Evolutionary conservation across 768 basidiomycete genomes (phyloP).

Genomic region (Pisolithus tinctorius): DNA sequence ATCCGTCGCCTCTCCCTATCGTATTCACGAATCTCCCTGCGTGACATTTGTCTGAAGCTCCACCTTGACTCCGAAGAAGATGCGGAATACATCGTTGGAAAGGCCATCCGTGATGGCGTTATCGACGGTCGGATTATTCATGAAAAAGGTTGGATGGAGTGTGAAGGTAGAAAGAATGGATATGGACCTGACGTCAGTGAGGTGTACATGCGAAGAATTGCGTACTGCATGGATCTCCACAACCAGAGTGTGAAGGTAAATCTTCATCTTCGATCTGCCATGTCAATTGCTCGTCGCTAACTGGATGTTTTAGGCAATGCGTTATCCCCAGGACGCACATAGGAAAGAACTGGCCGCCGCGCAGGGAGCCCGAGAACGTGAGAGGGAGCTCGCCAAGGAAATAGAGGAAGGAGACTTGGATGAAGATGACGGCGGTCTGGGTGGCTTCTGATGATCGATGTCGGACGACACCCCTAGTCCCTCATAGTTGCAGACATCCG

Average conservation of each 20-base stretch:
- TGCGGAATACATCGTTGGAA: constrained; percentile 96
- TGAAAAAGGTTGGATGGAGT: constrained; percentile 95
- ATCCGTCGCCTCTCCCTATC: constrained; percentile 90
- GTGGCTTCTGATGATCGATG: constrained; percentile 18
- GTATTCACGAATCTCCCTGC: constrained; percentile 91
- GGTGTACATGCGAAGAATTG: constrained; percentile 79
- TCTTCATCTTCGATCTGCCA: constrained; percentile 7
- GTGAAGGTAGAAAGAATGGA: constrained; percentile 69
- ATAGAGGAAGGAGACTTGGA: constrained; percentile 85
- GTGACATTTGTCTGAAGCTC: constrained; percentile 91
- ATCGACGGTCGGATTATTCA: constrained; percentile 91
- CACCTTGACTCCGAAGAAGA: constrained; percentile 95
- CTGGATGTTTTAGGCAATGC: constrained; percentile 72
- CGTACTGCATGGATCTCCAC: constrained; percentile 88
- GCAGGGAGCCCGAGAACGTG: constrained; percentile 88
- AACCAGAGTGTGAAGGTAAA: constrained; percentile 94
- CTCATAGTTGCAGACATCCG: too few relatives aligned
- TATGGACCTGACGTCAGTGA: constrained; percentile 92
- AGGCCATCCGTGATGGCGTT: constrained; percentile 94
- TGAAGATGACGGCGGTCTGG: constrained; percentile 55
- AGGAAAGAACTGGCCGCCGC: constrained; percentile 90
- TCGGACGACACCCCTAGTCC: neutral
- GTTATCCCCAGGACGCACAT: constrained; percentile 94
- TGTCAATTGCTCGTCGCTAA: neutral
- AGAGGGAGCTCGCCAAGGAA: constrained; percentile 91